phyloP scores from a whole-genome alignment of 1,284 basidiomycete genomes.

The Tilletia horrida region DNA sequence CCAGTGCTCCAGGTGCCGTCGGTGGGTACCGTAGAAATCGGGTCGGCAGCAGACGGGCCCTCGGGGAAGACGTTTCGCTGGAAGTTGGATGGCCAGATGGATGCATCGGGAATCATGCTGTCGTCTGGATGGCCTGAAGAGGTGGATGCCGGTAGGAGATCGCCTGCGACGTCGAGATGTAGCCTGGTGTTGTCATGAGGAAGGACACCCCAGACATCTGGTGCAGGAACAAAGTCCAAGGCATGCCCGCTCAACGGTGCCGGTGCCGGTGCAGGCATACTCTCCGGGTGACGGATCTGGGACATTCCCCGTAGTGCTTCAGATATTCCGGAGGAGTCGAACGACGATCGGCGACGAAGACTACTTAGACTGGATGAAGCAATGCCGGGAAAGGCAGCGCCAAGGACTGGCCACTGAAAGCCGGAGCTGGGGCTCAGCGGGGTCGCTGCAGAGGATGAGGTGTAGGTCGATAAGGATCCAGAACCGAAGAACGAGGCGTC shows the following conservation, averaged over 20 bases:
- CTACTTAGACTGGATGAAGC: background rate
- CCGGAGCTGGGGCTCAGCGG: background rate
- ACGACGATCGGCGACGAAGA: background rate
- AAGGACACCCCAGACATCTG: background rate
- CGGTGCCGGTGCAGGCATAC: background rate
- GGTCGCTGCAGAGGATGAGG: too few relatives aligned
- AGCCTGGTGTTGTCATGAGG: constrained; percentile 1
- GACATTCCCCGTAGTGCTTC: background rate
- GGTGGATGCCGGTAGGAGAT: background rate
- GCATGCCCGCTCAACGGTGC: constrained; percentile 8
- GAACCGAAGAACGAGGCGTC: too few relatives aligned
- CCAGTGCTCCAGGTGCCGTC: too few relatives aligned
- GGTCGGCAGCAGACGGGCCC: too few relatives aligned
- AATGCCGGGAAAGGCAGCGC: background rate
- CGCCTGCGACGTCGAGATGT: background rate
- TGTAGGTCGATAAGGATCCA: too few relatives aligned
- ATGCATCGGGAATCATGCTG: too few relatives aligned
- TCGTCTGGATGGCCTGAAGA: background rate
- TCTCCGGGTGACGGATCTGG: background rate
- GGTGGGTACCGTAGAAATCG: too few relatives aligned
- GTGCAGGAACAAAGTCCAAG: background rate
- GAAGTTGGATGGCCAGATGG: too few relatives aligned
- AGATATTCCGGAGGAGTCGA: constrained; percentile 1
- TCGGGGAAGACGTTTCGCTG: too few relatives aligned
- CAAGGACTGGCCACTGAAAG: background rate